Evolutionary conservation across 805 yeast genomes (phyloP).

Genomic region (Nakazawaea wyomingensis): DNA sequence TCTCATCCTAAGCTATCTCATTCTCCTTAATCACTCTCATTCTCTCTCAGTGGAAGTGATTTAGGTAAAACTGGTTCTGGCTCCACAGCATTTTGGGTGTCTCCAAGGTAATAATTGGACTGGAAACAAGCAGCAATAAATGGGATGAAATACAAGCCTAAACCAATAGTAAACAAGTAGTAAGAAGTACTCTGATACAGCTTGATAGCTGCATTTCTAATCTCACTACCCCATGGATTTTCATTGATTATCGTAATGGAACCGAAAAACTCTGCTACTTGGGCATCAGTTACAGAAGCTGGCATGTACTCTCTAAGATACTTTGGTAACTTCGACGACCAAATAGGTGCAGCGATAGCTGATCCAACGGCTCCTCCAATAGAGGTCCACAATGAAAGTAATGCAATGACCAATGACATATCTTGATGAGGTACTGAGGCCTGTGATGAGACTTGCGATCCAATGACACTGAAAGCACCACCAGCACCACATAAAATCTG

Average conservation of each 20-base stretch:
- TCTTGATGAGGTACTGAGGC: conserved; percentile 38
- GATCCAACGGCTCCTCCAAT: conserved; percentile 33
- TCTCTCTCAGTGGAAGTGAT: too few species aligned
- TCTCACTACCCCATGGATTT: conserved; percentile 22
- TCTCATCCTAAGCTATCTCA: too few species aligned
- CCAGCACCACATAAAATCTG: conserved; percentile 29
- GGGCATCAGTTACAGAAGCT: conserved; percentile 16
- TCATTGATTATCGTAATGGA: conserved; percentile 20
- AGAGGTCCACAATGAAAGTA: conserved; percentile 26
- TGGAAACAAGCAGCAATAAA: conserved; percentile 29
- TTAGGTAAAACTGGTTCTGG: too few species aligned
- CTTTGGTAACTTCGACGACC: conserved; percentile 27
- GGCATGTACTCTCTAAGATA: conserved; percentile 27
- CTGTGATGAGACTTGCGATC: conserved; percentile 32
- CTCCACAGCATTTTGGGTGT: conserved; percentile 27
- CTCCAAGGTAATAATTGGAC: conserved; percentile 30
- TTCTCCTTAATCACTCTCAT: too few species aligned
- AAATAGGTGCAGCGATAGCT: conserved; percentile 32
- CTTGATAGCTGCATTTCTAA: conserved; percentile 27
- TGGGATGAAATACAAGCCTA: conserved; percentile 26
- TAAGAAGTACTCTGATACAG: conserved; percentile 29
- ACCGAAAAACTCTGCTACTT: conserved; percentile 19
- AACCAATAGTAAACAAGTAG: conserved; percentile 23
- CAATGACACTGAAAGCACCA: conserved; percentile 30
- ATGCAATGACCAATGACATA: conserved; percentile 29